Base-by-base conservation (phyloP, 306 rosid species). In the Castanopsis chinensis region DNA sequence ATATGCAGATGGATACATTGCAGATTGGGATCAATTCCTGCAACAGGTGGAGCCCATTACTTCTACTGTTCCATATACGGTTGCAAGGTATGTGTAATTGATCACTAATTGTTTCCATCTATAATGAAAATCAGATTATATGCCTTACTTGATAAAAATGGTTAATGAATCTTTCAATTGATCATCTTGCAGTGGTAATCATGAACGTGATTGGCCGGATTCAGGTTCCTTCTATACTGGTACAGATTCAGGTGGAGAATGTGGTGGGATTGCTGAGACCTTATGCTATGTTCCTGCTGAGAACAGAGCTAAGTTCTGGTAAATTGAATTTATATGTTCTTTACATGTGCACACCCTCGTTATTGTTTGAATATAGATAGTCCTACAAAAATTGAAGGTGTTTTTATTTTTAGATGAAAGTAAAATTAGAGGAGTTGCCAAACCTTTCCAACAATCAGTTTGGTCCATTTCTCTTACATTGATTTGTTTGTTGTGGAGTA, bases 1-100 rank as follows among this genome's bases (percentile, higher is more conserved):
- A 27, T 95, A 93, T 63, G 96, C 99, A 73, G 90, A 93, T 6
- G 97, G 99, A 61, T 95, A 95, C 79, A 76, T 95, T 78, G 90
- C 99, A 4, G 94, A 95, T 75, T 95, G 99, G 99, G 97, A 95
- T 76, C 99, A 95, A 76, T 93, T 95, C 86, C 90, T 96, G 1
- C 85, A 98, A 70, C 99, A 90, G 78, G 98, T 95, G 73, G 93
- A 95, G 72, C 97, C 98, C 79, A 87, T 95, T 90, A 87, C 99
- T 58, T 93, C 99, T 6, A 76, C 75, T 33, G 86, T 87, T 30
- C 98, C 99, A 25, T 93, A 91, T 83, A 93, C 93, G 98, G 82
- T 89, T 87, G 99, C 89, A 74, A 95, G 99, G 99, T 92, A 81
- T 75, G 88, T 68, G 71, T 55, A 10, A n/a, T 79, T 72, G 30